Percentiles rank a stretch among this genome's conserved stretches.
These are phyloP conservation scores for Fusarium pilosicola DNA, from an alignment of 2,329 filamentous ascomycete species.

Conservation along the genomic window DNA sequence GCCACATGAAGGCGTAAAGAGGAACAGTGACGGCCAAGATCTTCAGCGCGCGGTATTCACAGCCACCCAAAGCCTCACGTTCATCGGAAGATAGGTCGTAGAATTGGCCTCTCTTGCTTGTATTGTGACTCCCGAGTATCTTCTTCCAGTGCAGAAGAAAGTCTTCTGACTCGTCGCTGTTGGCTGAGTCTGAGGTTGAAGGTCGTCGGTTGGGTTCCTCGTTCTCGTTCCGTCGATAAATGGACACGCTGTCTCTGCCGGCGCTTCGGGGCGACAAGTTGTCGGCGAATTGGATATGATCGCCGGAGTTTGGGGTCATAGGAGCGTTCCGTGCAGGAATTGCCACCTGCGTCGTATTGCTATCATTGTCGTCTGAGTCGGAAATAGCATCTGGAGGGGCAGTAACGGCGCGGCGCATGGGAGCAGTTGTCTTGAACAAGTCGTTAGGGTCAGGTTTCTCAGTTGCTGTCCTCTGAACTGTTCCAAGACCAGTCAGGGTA, in stretches of 20 bases:
- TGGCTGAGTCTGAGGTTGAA: conserved; percentile 34
- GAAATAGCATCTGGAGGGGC: conserved; percentile 29
- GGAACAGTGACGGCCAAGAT: conserved; percentile 69
- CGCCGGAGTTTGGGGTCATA: conserved; percentile 12
- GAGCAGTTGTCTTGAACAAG: conserved; percentile 6
- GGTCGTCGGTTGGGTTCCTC: conserved; percentile 13
- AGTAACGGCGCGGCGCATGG: conserved; percentile 31
- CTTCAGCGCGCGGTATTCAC: conserved; percentile 71
- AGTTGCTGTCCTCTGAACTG: conserved; percentile 20
- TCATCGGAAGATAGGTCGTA: conserved; percentile 63
- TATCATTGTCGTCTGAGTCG: conserved; percentile 35
- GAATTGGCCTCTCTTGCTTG: conserved; percentile 65
- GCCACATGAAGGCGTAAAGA: conserved; percentile 68
- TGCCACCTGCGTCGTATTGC: conserved; percentile 38
- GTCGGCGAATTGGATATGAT: conserved; percentile 37
- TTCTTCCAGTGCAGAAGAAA: conserved; percentile 46
- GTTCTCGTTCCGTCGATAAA: conserved; percentile 35
- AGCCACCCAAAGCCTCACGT: conserved; percentile 67
- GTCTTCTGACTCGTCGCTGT: conserved; percentile 42
- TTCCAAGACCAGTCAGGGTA: conserved; percentile 30
- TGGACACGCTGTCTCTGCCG: conserved; percentile 23
- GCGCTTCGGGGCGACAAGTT: conserved; percentile 10
- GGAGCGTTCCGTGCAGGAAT: conserved; percentile 20
- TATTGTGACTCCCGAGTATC: conserved; percentile 51
- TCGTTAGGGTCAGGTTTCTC: conserved; percentile 23